These are phyloP conservation scores for Spizellomyces punctatus DNA, from an alignment of 192 early-diverging fungal species.

Conservation along the genomic window DNA sequence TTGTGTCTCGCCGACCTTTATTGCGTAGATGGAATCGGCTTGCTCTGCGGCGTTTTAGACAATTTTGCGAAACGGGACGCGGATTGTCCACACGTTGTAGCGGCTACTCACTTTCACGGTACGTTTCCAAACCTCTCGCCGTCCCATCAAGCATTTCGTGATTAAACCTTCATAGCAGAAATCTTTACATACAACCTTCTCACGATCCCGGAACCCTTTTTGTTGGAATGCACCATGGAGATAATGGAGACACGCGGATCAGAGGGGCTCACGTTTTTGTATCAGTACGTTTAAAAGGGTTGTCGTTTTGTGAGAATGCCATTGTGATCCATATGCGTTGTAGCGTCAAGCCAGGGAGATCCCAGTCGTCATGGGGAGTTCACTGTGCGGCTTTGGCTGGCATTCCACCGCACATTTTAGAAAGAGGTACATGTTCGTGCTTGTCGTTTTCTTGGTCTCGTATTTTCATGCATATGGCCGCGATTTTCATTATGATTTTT, in stretches of 20 bases:
- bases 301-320: not conserved
- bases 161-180: conserved; percentile 31
- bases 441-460: not conserved
- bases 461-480: no score
- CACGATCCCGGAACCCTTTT: conserved; percentile 39
- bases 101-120: conserved; percentile 91
- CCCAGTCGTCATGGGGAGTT: conserved; percentile 43
- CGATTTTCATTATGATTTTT: not conserved
- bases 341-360: conserved; percentile 44
- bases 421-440: conserved; percentile 35
- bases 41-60: conserved; percentile 75
- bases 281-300: conserved; percentile 42
- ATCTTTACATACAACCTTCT: conserved; percentile 54
- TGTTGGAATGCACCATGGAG: conserved; percentile 59
- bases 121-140: conserved; percentile 21
- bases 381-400: conserved; percentile 54
- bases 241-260: conserved; percentile 37
- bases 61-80: conserved; percentile 48
- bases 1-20: not conserved
- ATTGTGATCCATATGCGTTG: not conserved
- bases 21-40: conserved; percentile 69
- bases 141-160: not conserved
- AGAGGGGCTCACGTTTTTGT: conserved; percentile 63
- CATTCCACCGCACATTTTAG: conserved; percentile 34
- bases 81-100: conserved; percentile 68